Evolutionary conservation across 2,329 filamentous ascomycete genomes (phyloP).

Genomic region (Furcasterigmium sp.): DNA sequence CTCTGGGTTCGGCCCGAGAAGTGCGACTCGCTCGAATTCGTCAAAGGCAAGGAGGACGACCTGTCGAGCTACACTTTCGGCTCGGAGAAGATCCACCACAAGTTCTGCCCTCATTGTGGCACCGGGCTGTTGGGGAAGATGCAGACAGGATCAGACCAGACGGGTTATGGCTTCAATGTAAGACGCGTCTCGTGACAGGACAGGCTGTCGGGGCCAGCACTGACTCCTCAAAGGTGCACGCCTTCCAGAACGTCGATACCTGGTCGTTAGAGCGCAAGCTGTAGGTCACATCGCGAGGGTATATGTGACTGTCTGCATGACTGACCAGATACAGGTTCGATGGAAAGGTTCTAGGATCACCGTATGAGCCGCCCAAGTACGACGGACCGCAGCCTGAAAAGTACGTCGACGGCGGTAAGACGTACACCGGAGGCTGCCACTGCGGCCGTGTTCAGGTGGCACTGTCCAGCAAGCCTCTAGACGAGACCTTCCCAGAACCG

Average conservation of each 20-base stretch:
- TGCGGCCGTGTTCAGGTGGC: conserved; percentile 43
- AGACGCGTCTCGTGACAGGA: background rate
- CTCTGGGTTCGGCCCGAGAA: conserved; percentile 28
- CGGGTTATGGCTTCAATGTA: background rate
- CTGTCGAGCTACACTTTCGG: conserved; percentile 41
- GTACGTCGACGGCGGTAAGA: conserved; percentile 28
- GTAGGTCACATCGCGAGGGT: conserved; percentile 21
- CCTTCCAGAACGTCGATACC: conserved; percentile 38
- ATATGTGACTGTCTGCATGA: background rate
- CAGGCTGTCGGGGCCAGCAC: background rate
- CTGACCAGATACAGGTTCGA: conserved; percentile 27
- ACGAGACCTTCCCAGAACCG: conserved; percentile 24
- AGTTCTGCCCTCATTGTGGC: conserved; percentile 49
- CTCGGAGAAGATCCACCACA: conserved; percentile 29
- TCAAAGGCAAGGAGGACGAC: conserved; percentile 36
- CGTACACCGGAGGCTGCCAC: conserved; percentile 48
- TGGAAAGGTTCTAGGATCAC: conserved; percentile 22
- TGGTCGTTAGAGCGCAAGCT: conserved; percentile 27
- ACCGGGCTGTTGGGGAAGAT: conserved; percentile 31
- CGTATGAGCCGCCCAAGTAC: conserved; percentile 29
- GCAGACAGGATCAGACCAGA: background rate
- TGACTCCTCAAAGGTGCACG: conserved; percentile 25
- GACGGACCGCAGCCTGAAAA: conserved; percentile 33
- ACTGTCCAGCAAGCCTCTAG: conserved; percentile 34
- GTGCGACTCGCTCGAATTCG: conserved; percentile 29